Evolutionary conservation across 2,329 filamentous ascomycete genomes (phyloP).

Genomic region (Diaporthe sp.): DNA sequence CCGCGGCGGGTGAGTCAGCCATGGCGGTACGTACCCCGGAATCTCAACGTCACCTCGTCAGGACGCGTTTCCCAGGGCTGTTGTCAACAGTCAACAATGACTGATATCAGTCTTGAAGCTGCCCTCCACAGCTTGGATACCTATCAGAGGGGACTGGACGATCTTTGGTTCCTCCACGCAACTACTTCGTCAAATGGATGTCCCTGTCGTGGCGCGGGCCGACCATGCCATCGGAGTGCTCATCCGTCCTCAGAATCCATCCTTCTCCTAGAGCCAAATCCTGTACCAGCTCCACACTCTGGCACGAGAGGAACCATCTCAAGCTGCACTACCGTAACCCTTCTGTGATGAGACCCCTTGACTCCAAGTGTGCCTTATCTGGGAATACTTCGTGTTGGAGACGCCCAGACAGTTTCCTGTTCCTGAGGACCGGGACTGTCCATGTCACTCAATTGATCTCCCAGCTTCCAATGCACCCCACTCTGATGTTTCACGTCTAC

Average conservation of each 20-base stretch:
- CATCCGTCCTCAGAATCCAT: background rate
- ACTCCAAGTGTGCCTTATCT: no score
- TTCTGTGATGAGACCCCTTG: background rate
- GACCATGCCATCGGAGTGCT: background rate
- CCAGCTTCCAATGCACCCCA: background rate
- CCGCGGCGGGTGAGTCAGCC: background rate
- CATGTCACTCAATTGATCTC: background rate
- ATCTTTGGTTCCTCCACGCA: background rate
- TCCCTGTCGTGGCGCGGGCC: background rate
- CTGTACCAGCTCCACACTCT: background rate
- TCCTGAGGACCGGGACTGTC: background rate
- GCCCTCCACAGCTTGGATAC: background rate
- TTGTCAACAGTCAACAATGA: background rate
- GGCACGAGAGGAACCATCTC: background rate
- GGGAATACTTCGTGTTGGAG: background rate
- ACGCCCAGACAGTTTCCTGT: background rate
- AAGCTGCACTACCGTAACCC: background rate
- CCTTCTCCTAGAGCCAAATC: background rate
- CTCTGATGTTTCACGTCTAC: background rate
- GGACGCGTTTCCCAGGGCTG: background rate
- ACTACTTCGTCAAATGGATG: background rate
- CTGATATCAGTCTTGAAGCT: background rate
- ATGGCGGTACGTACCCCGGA: background rate
- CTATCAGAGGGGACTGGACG: background rate
- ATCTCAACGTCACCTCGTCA: background rate